Conservation (phyloP, 306 rosid genomes). For the Arachis stenosperma region DNA sequence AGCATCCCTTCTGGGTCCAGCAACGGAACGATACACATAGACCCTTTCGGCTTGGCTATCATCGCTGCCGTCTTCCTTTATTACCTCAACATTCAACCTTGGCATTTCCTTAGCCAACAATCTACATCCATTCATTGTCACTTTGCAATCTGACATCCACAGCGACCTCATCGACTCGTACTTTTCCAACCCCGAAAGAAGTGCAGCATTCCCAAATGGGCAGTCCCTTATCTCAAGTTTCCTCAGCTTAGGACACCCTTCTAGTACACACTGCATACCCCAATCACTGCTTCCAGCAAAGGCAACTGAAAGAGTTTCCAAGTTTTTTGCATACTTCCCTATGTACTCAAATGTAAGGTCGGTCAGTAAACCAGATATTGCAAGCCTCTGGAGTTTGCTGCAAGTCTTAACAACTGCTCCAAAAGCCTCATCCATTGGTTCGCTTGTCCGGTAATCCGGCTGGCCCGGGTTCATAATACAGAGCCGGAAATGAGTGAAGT, state of each 20-base stretch:
- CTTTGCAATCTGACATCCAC: conserved; percentile 85
- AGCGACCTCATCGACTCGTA: conserved; percentile 84
- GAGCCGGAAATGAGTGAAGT: conserved; percentile 84
- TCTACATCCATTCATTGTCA: conserved; percentile 66
- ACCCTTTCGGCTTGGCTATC: conserved; percentile 57
- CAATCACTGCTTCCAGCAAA: conserved; percentile 80
- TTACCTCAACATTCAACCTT: conserved; percentile 83
- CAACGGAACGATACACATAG: conserved; percentile 81
- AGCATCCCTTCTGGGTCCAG: conserved; percentile 83
- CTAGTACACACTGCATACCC: conserved; percentile 78
- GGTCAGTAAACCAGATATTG: conserved; percentile 72
- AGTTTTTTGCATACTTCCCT: conserved; percentile 73
- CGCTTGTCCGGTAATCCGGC: conserved; percentile 64
- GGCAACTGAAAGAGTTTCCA: conserved; percentile 86
- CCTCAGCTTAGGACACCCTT: conserved; percentile 80
- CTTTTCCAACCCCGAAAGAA: conserved; percentile 61
- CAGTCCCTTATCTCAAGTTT: conserved; percentile 86
- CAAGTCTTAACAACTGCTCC: conserved; percentile 84
- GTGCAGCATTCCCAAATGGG: conserved; percentile 81
- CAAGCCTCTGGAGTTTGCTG: conserved; percentile 77
- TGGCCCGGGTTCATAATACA: conserved; percentile 75
- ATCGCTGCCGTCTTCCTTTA: conserved; percentile 57
- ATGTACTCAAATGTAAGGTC: conserved; percentile 78
- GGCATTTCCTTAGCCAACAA: conserved; percentile 67
- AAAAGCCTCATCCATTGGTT: conserved; percentile 85